phyloP scores from a whole-genome alignment of 805 yeast genomes.

The Myxozyma neotropica region DNA sequence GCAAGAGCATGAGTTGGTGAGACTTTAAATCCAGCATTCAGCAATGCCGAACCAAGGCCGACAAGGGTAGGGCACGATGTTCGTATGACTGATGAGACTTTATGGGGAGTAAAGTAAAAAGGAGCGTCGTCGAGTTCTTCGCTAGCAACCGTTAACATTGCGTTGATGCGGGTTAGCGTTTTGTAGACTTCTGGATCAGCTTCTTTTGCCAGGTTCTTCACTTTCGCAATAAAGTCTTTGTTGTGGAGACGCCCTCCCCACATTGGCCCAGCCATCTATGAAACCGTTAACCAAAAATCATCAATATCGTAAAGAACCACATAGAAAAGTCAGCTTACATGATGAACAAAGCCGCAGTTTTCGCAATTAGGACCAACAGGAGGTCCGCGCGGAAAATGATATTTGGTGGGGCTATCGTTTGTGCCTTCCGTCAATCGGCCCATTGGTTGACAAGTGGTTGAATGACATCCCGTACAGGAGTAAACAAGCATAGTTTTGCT shows the following conservation, averaged over 20 bases:
- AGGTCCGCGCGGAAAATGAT: slow-evolving; percentile 66
- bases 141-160: slow-evolving; percentile 85
- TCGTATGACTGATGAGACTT: slow-evolving; percentile 71
- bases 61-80: slow-evolving; percentile 82
- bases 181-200: slow-evolving; percentile 64
- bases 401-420: slow-evolving; percentile 49
- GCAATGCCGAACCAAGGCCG: slow-evolving; percentile 72
- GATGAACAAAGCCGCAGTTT: slow-evolving; percentile 69
- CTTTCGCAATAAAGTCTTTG: slow-evolving; percentile 61
- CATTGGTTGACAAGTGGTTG: slow-evolving; percentile 68
- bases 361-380: slow-evolving; percentile 63
- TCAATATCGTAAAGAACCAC: not conserved
- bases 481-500: slow-evolving; percentile 76
- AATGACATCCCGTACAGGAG: slow-evolving; percentile 85
- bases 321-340: slow-evolving; percentile 40
- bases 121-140: slow-evolving; percentile 69
- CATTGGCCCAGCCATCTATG: slow-evolving; percentile 86
- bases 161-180: slow-evolving; percentile 81
- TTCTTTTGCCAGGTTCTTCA: slow-evolving; percentile 56
- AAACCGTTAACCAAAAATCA: not conserved
- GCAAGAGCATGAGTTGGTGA: slow-evolving; percentile 89
- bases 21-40: slow-evolving; percentile 78
- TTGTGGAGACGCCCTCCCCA: slow-evolving; percentile 84
- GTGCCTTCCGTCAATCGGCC: slow-evolving; percentile 56
- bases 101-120: slow-evolving; percentile 82